A percentile compares a stretch with the other conserved stretches of the same genome.
Evolutionary conservation across 2,329 filamentous ascomycete genomes (phyloP).

Genomic region (Phialocephala sp.): DNA sequence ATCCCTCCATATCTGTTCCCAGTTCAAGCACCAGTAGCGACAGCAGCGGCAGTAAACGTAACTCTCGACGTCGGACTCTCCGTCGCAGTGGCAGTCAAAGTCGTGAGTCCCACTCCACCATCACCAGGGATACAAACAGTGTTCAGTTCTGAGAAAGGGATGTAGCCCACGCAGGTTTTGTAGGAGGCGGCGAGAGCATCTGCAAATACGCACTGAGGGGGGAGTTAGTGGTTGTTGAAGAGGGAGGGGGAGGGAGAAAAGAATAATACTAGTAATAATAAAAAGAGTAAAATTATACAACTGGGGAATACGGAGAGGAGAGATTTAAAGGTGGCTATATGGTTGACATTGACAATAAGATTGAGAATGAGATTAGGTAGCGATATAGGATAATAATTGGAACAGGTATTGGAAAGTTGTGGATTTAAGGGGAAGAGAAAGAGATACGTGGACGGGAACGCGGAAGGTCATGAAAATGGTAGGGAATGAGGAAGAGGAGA

Average conservation of each 20-base stretch:
- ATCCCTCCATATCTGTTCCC: not conserved
- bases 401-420: not conserved
- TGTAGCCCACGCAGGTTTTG: constrained; percentile 22
- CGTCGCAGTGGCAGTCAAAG: not conserved
- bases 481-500: too few species aligned
- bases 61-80: constrained; percentile 3
- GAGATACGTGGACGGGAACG: too few species aligned
- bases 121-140: constrained; percentile 34
- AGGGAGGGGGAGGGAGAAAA: too few species aligned
- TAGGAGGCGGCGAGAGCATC: constrained; percentile 17
- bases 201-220: constrained; percentile 22
- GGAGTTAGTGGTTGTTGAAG: not conserved
- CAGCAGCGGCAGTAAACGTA: constrained; percentile 11
- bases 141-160: constrained; percentile 27
- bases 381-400: too few species aligned
- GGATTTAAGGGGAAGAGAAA: not conserved
- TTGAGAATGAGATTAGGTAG: too few species aligned
- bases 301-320: too few species aligned
- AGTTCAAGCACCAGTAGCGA: not conserved
- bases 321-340: too few species aligned
- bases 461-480: not conserved
- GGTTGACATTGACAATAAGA: too few species aligned
- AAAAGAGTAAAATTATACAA: too few species aligned
- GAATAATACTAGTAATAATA: too few species aligned
- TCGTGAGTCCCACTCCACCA: constrained; percentile 17